A percentile compares a stretch with the other conserved stretches of the same genome.
Evolutionary conservation across 768 basidiomycete genomes (phyloP).

Genomic region (Lactifluus rugatus): DNA sequence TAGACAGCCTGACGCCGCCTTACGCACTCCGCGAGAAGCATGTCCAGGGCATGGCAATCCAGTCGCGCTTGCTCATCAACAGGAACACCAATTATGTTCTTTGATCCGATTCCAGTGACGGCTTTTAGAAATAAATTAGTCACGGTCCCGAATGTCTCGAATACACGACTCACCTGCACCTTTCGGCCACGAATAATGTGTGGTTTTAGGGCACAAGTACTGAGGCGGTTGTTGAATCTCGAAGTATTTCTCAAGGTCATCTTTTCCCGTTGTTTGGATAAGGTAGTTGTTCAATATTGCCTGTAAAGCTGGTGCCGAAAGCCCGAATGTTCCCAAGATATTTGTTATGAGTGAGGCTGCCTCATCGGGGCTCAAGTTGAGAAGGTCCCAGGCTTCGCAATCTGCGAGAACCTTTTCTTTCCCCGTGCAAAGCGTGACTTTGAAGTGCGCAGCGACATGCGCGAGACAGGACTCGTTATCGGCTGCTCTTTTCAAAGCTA

Average conservation of each 20-base stretch:
- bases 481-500: slow-evolving; percentile 26
- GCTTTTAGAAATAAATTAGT: slow-evolving; percentile 23
- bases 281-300: slow-evolving; percentile 26
- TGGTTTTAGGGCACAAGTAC: slow-evolving; percentile 27
- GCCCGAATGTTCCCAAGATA: slow-evolving; percentile 27
- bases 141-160: neutral
- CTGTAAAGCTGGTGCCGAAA: slow-evolving; percentile 29
- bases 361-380: slow-evolving; percentile 30
- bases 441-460: slow-evolving; percentile 28
- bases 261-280: slow-evolving; percentile 32
- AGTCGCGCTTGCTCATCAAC: slow-evolving; percentile 33
- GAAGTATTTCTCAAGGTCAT: slow-evolving; percentile 24
- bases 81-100: slow-evolving; percentile 28
- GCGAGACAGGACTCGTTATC: slow-evolving; percentile 23
- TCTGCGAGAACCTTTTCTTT: slow-evolving; percentile 24
- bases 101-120: slow-evolving; percentile 34
- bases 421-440: slow-evolving; percentile 24
- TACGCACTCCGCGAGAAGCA: slow-evolving; percentile 26
- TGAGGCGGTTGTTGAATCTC: slow-evolving; percentile 21
- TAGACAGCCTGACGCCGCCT: slow-evolving; percentile 30
- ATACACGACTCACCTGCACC: slow-evolving; percentile 29
- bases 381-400: slow-evolving; percentile 32
- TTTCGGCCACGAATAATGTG: slow-evolving; percentile 43
- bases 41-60: slow-evolving; percentile 24
- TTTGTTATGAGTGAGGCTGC: slow-evolving; percentile 31